Evolutionary conservation across 768 basidiomycete genomes (phyloP).

Genomic region (Candolleomyces aberdarensis): DNA sequence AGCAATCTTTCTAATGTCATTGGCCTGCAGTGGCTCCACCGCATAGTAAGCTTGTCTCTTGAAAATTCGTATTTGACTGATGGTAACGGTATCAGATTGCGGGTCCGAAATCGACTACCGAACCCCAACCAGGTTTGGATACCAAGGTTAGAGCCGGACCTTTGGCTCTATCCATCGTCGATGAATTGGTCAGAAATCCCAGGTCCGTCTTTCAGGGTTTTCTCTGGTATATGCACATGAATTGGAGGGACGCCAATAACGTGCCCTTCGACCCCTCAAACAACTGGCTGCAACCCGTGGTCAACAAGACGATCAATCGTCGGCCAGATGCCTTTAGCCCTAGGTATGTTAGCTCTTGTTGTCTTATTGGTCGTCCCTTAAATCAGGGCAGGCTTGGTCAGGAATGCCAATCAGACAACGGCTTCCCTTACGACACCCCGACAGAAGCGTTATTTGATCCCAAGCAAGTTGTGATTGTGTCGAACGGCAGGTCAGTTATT

Average conservation of each 20-base stretch:
- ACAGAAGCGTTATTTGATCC: conserved; percentile 46
- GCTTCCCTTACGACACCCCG: conserved; percentile 33
- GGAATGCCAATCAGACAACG: conserved; percentile 31
- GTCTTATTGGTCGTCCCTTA: background rate
- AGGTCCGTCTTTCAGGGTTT: conserved; percentile 40
- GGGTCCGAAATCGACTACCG: conserved; percentile 50
- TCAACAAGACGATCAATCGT: conserved; percentile 45
- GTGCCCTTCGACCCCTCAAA: conserved; percentile 36
- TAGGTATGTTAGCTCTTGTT: conserved; percentile 23
- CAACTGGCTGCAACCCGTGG: conserved; percentile 50
- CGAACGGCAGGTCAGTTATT: conserved; percentile 43
- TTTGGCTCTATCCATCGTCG: conserved; percentile 48
- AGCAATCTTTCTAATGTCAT: background rate
- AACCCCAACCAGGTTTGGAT: conserved; percentile 55
- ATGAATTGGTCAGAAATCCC: conserved; percentile 32
- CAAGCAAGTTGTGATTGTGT: conserved; percentile 51
- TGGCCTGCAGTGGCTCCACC: conserved; percentile 39
- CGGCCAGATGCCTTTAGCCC: conserved; percentile 50
- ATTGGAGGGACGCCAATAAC: conserved; percentile 46
- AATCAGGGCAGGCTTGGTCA: conserved; percentile 37
- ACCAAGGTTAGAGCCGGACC: conserved; percentile 48
- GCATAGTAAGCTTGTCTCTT: conserved; percentile 32
- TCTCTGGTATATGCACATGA: conserved; percentile 47
- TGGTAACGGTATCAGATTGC: conserved; percentile 34
- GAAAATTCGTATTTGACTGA: background rate